phyloP scores from a whole-genome alignment of 805 yeast species.

The Pichia cabralensis region DNA sequence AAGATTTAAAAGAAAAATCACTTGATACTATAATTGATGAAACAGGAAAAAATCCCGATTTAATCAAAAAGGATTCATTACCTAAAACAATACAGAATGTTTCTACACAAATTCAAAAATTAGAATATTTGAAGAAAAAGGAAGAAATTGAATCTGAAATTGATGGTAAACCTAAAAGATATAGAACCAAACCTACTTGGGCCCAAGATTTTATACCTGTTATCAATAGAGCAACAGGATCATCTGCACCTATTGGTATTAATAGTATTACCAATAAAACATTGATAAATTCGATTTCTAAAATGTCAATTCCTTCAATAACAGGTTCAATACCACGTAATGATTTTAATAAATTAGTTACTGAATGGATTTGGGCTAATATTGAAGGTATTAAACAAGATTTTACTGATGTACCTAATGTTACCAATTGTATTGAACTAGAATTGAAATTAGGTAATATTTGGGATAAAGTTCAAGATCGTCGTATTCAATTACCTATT shows the following conservation, averaged over 20 bases:
- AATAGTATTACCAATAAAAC: constrained; percentile 5
- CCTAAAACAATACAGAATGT: no score
- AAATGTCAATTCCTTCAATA: constrained; percentile 35
- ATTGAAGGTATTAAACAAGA: constrained; percentile 53
- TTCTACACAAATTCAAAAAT: constrained; percentile 16
- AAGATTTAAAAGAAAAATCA: no score
- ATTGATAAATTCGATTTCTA: constrained; percentile 12
- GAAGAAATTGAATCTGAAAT: constrained; percentile 7
- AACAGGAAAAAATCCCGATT: no score
- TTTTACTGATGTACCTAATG: constrained; percentile 25
- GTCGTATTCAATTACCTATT: constrained; percentile 54
- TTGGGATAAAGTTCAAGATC: constrained; percentile 52
- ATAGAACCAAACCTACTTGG: constrained; percentile 68
- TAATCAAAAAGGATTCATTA: background rate
- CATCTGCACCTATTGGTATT: constrained; percentile 2
- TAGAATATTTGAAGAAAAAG: constrained; percentile 24
- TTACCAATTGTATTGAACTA: constrained; percentile 49
- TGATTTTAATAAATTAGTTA: constrained; percentile 69
- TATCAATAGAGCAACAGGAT: constrained; percentile 9
- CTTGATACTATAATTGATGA: no score
- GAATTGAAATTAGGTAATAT: constrained; percentile 70
- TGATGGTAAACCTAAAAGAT: constrained; percentile 46
- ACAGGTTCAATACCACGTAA: constrained; percentile 73
- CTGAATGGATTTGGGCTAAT: constrained; percentile 85
- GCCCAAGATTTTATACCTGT: constrained; percentile 62